phyloP scores from a whole-genome alignment of 768 basidiomycete species.

The Boletus tomentosulus region DNA sequence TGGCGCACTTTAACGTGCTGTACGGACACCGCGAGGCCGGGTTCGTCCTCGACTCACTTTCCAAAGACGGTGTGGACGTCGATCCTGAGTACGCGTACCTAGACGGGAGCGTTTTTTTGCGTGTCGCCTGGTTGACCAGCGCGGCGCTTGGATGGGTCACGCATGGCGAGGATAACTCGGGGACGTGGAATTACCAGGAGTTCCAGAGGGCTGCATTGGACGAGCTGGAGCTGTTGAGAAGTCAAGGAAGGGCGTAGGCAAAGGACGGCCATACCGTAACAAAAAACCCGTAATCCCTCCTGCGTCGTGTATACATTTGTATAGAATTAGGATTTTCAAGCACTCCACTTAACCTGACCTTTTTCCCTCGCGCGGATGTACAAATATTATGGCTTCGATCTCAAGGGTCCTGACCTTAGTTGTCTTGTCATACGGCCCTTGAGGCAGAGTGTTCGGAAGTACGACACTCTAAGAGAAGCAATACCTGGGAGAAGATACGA shows the following conservation, averaged over 20 bases:
- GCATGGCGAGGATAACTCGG: constrained; percentile 33
- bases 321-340: background rate
- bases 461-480: too few species aligned
- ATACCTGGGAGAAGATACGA: too few species aligned
- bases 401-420: too few species aligned
- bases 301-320: background rate
- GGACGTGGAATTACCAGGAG: constrained; percentile 28
- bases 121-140: constrained; percentile 50
- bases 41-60: constrained; percentile 27
- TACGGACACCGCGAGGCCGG: constrained; percentile 41
- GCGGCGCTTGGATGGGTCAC: constrained; percentile 39
- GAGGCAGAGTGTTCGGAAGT: too few species aligned
- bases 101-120: constrained; percentile 63
- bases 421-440: too few species aligned
- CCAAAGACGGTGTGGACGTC: constrained; percentile 27
- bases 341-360: background rate
- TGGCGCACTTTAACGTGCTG: constrained; percentile 41
- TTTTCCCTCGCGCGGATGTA: too few species aligned
- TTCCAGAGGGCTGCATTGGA: constrained; percentile 26
- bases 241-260: constrained; percentile 15
- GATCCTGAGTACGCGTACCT: constrained; percentile 44
- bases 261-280: too few species aligned
- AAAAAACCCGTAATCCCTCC: background rate
- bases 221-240: constrained; percentile 20
- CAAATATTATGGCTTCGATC: too few species aligned